Evolutionary conservation across 257 asterid genomes (phyloP).

Genomic region (Hygrophila difformis): DNA sequence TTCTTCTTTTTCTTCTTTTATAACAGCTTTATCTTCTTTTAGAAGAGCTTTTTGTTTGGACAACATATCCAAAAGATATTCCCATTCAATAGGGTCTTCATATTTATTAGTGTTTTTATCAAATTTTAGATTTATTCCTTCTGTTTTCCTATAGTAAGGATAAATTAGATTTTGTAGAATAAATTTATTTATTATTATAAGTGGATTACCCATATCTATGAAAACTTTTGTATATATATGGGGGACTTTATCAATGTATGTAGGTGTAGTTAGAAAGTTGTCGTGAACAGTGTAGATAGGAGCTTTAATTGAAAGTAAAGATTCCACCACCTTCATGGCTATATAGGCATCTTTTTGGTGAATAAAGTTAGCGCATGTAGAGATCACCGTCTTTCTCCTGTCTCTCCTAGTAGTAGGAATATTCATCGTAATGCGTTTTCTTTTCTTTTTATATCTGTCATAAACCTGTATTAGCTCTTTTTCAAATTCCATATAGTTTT

Average conservation of each 20-base stretch:
- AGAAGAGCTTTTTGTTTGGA: too few species aligned
- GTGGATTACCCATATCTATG: conserved; percentile 6
- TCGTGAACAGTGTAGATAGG: conserved; percentile 11
- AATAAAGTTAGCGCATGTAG: conserved; percentile 12
- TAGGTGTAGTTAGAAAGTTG: too few species aligned
- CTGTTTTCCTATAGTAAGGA: background rate
- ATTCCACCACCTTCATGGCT: conserved; percentile 10
- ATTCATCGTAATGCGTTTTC: conserved; percentile 5
- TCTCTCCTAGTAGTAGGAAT: conserved; percentile 6
- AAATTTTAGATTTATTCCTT: too few species aligned
- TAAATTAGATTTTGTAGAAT: background rate
- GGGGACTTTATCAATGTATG: background rate
- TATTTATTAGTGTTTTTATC: too few species aligned
- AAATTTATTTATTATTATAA: background rate
- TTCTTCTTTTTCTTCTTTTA: too few species aligned
- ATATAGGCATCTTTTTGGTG: conserved; percentile 12
- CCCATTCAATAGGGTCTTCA: too few species aligned
- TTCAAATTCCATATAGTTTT: conserved; percentile 8
- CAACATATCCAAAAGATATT: too few species aligned
- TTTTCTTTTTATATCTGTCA: conserved; percentile 6
- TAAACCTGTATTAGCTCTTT: conserved; percentile 4
- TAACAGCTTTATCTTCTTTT: too few species aligned
- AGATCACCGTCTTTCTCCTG: conserved; percentile 3
- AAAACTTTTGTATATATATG: conserved; percentile 6
- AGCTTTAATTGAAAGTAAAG: background rate